Base-by-base conservation (phyloP, 257 asterid genomes). In the Vinca minor region DNA sequence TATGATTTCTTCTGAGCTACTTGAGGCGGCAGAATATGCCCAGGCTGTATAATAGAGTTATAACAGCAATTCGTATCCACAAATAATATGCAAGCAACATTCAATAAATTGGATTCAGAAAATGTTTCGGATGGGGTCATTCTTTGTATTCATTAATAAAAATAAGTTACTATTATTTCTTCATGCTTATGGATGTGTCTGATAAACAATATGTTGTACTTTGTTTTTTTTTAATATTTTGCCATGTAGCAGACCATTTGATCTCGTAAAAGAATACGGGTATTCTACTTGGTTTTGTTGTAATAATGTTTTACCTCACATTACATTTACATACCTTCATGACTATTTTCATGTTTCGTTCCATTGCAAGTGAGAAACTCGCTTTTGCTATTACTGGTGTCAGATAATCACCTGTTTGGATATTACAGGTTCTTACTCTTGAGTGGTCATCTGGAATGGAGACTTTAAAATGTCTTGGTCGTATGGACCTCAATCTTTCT, bases 371-470 rank as follows among this genome's bases (percentile, higher is more conserved):
- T 55, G 62, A 31, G 42, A 56, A 28, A 29, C 36, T 29, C 2
- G 5, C 39, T 56, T 6, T 39, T 66, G 6, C 45, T 39, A 60
- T 49, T 25, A 26, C 21, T 35, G 5, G 12, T 50, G 29, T 65
- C 29, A 63, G 31, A 26, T 64, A 58, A 34, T 49, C 39, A 31
- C 36, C 41, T 70, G 57, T 74, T 69, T 65, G 73, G 63, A 54
- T 50, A 56, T 65, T 57, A 69, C 83, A 89, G 97, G 84, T 90
- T 74, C 85, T 90, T 64, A 71, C 74, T 57, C 83, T 90, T 69
- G 93, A 84, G 74, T 87, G 93, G 96, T 79, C 91, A 62, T 73
- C 95, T 75, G 89, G 93, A 66, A 77, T 69, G 80, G 89, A 87
- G 81, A 77, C 87, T 65, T 71, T 90, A 70, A 79, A 66, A 75